Base-by-base conservation (phyloP, 2,329 filamentous ascomycete genomes). In the Talaromyces sp. region DNA sequence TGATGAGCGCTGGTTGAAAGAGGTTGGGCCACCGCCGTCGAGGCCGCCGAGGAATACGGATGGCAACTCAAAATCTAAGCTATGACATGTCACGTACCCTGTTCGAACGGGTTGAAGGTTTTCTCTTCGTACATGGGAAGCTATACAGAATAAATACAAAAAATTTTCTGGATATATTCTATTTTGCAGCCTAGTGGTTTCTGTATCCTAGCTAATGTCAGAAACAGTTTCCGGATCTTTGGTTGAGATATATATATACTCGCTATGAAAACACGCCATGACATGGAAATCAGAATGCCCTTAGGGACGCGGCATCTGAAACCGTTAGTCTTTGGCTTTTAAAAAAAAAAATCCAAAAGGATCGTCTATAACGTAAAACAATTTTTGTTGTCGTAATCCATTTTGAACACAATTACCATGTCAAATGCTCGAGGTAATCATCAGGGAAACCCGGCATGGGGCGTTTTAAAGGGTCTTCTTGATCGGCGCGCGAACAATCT, bases 1-100 rank as follows among this genome's bases (percentile, higher is more conserved):
- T 50, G 80, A 82, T 65, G 78, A 82, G 4, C 80, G 86, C 58
- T 88, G 83, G 75, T 73, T 81, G 67, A 75, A 75, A 50, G 66
- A 76, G 65, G 67, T 78, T 55, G 66, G 65, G 31, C 67, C 72
- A 14, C 65, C 66, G 12, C 65, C 68, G 3, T 73, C 69, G 63
- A 73, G 70, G 61, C 50, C 31, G 18, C 61, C 31, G 42, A 59
- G 40, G 18, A 60, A 63, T 5, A 57, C 63, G 28, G 57, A 53
- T 44, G 59, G 55, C 3, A 63, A 51, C 34, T 61, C 56, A n/a
- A 59, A 57, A 55, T n/a, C 63, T 33, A 64, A 64, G 53, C 9
- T 59, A 18, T 61, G 51, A 63, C 2, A 14, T 27, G 18, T 28
- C 8, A 1, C 23, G 23, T 23, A 23, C 23, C 23, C 23, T 33